These are phyloP conservation scores for Petunia axillaris DNA, from an alignment of 257 asterid genomes.

Conservation along the genomic window DNA sequence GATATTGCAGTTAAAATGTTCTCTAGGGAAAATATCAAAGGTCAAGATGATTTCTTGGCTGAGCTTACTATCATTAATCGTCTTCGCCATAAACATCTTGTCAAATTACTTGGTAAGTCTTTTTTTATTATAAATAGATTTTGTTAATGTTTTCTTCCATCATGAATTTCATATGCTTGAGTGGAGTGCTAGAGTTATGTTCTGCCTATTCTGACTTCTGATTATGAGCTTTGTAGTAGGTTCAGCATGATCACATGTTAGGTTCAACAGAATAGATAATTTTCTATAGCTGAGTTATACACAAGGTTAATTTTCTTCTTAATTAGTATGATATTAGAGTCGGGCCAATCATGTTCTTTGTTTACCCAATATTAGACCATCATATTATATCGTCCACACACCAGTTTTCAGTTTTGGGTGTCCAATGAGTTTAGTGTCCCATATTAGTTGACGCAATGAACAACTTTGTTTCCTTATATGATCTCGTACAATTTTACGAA, in stretches of 20 bases:
- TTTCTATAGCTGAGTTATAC: too few species aligned
- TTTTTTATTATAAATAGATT: neutral
- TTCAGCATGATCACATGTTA: neutral
- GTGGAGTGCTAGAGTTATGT: conserved; percentile 5
- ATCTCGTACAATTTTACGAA: too few species aligned
- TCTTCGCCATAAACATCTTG: conserved; percentile 88
- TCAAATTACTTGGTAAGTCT: conserved; percentile 69
- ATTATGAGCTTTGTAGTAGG: neutral
- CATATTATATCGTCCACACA: too few species aligned
- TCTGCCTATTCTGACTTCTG: neutral
- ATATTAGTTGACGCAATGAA: too few species aligned
- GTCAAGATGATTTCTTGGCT: conserved; percentile 86
- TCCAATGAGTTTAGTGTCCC: too few species aligned
- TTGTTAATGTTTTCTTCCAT: neutral
- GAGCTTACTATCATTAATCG: conserved; percentile 91
- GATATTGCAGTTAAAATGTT: conserved; percentile 89
- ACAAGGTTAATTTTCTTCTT: too few species aligned
- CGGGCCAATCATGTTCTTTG: too few species aligned
- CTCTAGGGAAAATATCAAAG: conserved; percentile 73
- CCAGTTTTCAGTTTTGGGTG: too few species aligned
- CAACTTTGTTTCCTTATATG: too few species aligned
- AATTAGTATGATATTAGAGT: too few species aligned
- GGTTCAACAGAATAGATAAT: too few species aligned
- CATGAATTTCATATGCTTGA: neutral
- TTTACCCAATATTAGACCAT: too few species aligned